Conservation (phyloP, 164 flowering plant genomes). For the Umbilicus rupestris region DNA sequence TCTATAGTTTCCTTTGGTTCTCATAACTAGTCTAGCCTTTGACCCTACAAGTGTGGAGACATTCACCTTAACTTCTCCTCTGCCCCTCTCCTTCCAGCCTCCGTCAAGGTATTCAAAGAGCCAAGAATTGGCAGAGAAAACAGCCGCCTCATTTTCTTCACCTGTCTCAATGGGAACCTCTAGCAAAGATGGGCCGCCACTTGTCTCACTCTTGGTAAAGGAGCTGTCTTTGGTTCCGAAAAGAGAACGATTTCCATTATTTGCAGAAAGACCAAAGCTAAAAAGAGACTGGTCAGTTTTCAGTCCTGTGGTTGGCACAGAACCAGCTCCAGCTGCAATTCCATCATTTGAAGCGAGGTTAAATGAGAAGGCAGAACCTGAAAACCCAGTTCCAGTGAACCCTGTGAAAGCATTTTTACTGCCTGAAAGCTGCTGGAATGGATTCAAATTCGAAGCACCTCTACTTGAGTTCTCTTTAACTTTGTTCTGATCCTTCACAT, state of each 20-base stretch:
- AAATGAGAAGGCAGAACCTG: slow-evolving; percentile 67
- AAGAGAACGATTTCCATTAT: slow-evolving; percentile 58
- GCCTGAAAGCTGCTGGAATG: slow-evolving; percentile 79
- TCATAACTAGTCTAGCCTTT: slow-evolving; percentile 72
- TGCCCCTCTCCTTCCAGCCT: slow-evolving; percentile 94
- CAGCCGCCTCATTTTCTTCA: slow-evolving; percentile 78
- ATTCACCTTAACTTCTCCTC: slow-evolving; percentile 87
- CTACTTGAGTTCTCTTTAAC: slow-evolving; percentile 22
- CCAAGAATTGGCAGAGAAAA: slow-evolving; percentile 69
- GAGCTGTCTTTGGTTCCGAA: slow-evolving; percentile 39
- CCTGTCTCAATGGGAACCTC: slow-evolving; percentile 86
- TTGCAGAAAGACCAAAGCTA: slow-evolving; percentile 37
- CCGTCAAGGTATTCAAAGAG: slow-evolving; percentile 73
- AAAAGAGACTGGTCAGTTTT: slow-evolving; percentile 31
- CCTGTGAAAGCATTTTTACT: slow-evolving; percentile 88
- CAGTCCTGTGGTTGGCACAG: slow-evolving; percentile 36
- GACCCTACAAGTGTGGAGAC: slow-evolving; percentile 38
- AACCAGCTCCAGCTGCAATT: slow-evolving; percentile 25
- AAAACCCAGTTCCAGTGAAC: slow-evolving; percentile 79
- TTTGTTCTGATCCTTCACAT: slow-evolving; percentile 16
- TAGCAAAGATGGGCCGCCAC: slow-evolving; percentile 37
- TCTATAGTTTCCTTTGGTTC: slow-evolving; percentile 71
- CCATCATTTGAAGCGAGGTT: slow-evolving; percentile 52
- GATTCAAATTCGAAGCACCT: slow-evolving; percentile 39
- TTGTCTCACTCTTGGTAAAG: slow-evolving; percentile 36